These are phyloP conservation scores for Diaporthe caulivora DNA, from an alignment of 2,329 filamentous ascomycete species.

Conservation along the genomic window DNA sequence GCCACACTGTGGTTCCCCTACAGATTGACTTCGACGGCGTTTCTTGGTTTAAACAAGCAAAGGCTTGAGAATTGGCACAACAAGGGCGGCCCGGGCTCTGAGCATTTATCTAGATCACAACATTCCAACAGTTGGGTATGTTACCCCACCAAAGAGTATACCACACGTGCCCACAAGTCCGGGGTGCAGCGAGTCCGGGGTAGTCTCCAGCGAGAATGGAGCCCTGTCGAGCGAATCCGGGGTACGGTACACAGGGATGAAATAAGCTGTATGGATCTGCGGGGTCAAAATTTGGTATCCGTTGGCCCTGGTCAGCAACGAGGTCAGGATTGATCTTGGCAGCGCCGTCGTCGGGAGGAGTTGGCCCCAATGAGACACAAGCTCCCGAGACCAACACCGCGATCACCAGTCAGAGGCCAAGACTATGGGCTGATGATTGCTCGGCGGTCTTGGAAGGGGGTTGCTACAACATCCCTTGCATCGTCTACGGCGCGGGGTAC, in stretches of 20 bases:
- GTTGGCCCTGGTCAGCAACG: slow-evolving; percentile 3
- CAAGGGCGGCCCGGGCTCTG: slow-evolving; percentile 7
- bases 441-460: slow-evolving; percentile 8
- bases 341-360: slow-evolving; percentile 8
- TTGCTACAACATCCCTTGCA: not conserved
- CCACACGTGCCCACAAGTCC: not conserved
- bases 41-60: slow-evolving; percentile 12
- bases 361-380: not conserved
- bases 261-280: not conserved
- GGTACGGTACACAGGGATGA: not conserved
- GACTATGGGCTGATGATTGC: slow-evolving; percentile 2
- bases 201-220: not conserved
- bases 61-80: not conserved
- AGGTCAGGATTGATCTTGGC: slow-evolving; percentile 8
- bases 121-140: not conserved
- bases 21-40: not conserved
- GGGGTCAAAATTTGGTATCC: slow-evolving; percentile 18
- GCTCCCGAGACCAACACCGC: not conserved
- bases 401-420: slow-evolving; percentile 20
- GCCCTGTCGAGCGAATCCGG: not conserved
- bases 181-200: slow-evolving; percentile 25
- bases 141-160: not conserved
- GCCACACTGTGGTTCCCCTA: not conserved
- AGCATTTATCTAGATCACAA: slow-evolving; percentile 17
- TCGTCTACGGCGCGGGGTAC: slow-evolving; percentile 8